Evolutionary conservation across 495 filamentous ascomycete genomes (phyloP).

Genomic region (Clavariopsis aquatica): DNA sequence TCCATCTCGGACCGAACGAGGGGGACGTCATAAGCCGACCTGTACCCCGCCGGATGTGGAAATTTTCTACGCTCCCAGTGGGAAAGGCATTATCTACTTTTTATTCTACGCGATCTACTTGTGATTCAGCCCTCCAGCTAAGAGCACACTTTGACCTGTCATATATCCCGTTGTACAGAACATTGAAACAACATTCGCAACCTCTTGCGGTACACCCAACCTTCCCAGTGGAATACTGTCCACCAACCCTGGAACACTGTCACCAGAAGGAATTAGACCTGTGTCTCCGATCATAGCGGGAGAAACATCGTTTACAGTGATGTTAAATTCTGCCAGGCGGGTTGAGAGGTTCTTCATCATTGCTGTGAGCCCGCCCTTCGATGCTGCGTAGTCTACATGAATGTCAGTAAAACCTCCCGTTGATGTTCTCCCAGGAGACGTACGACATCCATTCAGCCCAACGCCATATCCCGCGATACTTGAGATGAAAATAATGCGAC

Average conservation of each 20-base stretch:
- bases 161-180: conserved; percentile 68
- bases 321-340: conserved; percentile 62
- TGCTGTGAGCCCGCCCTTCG: conserved; percentile 62
- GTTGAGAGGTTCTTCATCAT: conserved; percentile 67
- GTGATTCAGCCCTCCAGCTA: conserved; percentile 43
- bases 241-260: conserved; percentile 36
- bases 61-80: conserved; percentile 5
- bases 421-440: conserved; percentile 28
- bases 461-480: conserved; percentile 67
- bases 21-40: neutral
- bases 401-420: neutral
- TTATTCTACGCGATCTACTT: conserved; percentile 9
- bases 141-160: conserved; percentile 50
- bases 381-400: conserved; percentile 62
- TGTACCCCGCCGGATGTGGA: neutral
- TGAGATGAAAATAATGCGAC: conserved; percentile 67
- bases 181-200: conserved; percentile 68
- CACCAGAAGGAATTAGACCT: conserved; percentile 40
- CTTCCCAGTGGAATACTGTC: conserved; percentile 62
- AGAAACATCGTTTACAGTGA: conserved; percentile 75
- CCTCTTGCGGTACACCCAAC: conserved; percentile 66
- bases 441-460: conserved; percentile 67
- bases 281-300: conserved; percentile 71
- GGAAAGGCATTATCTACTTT: no score
- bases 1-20: conserved; percentile 6